Evolutionary conservation across 257 asterid genomes (phyloP).

Genomic region (Pogostemon cablin): DNA sequence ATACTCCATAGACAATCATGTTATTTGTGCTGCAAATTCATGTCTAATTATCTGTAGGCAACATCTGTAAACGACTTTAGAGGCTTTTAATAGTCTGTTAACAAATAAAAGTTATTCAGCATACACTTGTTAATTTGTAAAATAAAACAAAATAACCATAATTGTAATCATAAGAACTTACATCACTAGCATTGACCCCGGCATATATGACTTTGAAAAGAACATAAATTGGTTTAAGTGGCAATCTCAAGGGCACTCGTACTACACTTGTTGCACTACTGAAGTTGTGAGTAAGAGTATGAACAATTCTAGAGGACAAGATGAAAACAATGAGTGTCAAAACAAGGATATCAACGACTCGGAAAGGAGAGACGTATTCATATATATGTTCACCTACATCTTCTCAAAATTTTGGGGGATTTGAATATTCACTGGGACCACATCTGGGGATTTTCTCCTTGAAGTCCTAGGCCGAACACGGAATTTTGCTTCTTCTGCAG

Average conservation of each 20-base stretch:
- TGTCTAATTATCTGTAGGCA: neutral
- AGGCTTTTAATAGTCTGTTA: slow-evolving; percentile 5
- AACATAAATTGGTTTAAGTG: slow-evolving; percentile 76
- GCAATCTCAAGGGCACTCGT: slow-evolving; percentile 60
- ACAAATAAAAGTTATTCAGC: neutral
- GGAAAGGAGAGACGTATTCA: slow-evolving; percentile 10
- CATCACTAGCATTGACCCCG: slow-evolving; percentile 99
- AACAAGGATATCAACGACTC: slow-evolving; percentile 28
- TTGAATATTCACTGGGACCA: slow-evolving; percentile 54
- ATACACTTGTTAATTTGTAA: slow-evolving; percentile 2
- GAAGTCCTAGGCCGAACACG: slow-evolving; percentile 41
- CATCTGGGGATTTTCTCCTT: slow-evolving; percentile 49
- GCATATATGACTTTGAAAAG: slow-evolving; percentile 91
- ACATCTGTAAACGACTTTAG: neutral
- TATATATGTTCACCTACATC: slow-evolving; percentile 53
- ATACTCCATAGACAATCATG: slow-evolving; percentile 16
- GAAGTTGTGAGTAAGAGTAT: slow-evolving; percentile 85
- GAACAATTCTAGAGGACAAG: slow-evolving; percentile 67
- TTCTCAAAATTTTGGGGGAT: slow-evolving; percentile 79
- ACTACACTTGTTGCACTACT: slow-evolving; percentile 74
- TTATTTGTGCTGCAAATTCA: slow-evolving; percentile 24
- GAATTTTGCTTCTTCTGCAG: slow-evolving; percentile 79
- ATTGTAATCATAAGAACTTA: slow-evolving; percentile 44
- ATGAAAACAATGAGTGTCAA: slow-evolving; percentile 32
- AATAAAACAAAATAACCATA: slow-evolving; percentile 3